Conservation (phyloP, 2,329 filamentous ascomycete species). For the Verticillium longisporum region DNA sequence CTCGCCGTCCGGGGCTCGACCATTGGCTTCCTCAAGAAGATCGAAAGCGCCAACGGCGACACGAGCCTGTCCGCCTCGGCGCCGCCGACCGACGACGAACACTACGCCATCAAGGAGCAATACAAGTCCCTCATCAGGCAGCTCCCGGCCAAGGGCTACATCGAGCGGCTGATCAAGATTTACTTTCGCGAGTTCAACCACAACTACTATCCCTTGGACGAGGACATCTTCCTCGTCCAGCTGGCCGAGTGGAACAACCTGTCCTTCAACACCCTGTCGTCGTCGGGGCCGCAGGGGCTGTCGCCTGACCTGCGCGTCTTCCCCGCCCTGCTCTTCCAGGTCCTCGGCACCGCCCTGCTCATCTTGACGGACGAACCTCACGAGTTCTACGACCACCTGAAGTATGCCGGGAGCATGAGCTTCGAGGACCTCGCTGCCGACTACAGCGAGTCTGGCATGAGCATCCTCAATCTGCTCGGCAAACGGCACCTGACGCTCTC, state of each 20-base stretch:
- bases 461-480: constrained; percentile 46
- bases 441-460: constrained; percentile 52
- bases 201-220: constrained; percentile 46
- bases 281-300: constrained; percentile 42
- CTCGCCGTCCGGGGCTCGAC: constrained; percentile 44
- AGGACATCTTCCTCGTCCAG: constrained; percentile 41
- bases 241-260: constrained; percentile 48
- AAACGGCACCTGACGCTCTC: constrained; percentile 49
- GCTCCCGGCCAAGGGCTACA: constrained; percentile 45
- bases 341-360: constrained; percentile 47
- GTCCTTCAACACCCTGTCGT: constrained; percentile 43
- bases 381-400: constrained; percentile 45
- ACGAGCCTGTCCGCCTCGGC: constrained; percentile 16
- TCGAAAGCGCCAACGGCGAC: constrained; percentile 37
- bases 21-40: constrained; percentile 46
- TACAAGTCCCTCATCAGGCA: constrained; percentile 54
- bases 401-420: constrained; percentile 52
- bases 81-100: constrained; percentile 20
- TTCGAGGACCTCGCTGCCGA: constrained; percentile 55
- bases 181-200: constrained; percentile 55
- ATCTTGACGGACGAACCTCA: constrained; percentile 41
- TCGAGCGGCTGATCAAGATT: constrained; percentile 46
- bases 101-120: constrained; percentile 41
- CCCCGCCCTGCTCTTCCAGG: constrained; percentile 53
- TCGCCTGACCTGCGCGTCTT: constrained; percentile 46